These are phyloP conservation scores for Lolium multiflorum DNA, from an alignment of 176 grass and related monocot species.

Conservation along the genomic window DNA sequence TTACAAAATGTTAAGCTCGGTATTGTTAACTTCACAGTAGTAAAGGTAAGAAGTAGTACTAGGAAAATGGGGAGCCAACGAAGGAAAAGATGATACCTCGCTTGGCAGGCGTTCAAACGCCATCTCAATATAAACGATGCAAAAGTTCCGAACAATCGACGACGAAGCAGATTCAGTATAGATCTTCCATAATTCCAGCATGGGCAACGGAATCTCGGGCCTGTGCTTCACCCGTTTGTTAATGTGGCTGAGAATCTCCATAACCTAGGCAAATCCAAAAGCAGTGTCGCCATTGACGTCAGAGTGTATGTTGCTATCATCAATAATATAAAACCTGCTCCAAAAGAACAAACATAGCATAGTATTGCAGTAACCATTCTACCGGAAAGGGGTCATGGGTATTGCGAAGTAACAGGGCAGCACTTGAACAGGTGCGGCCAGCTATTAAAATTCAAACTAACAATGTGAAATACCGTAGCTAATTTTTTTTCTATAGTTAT, in stretches of 20 bases:
- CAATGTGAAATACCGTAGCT: neutral
- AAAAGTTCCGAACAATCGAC: slow-evolving; percentile 82
- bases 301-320: neutral
- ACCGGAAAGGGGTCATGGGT: neutral
- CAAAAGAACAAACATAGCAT: neutral
- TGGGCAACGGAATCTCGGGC: slow-evolving; percentile 73
- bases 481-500: neutral
- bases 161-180: slow-evolving; percentile 67
- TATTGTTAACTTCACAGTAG: slow-evolving; percentile 29
- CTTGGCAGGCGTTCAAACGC: slow-evolving; percentile 76
- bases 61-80: neutral
- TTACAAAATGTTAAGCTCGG: slow-evolving; percentile 22
- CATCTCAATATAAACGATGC: slow-evolving; percentile 93
- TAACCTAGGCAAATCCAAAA: slow-evolving; percentile 56
- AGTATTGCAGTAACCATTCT: neutral
- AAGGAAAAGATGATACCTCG: slow-evolving; percentile 50
- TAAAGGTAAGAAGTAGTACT: neutral
- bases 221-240: slow-evolving; percentile 95
- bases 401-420: slow-evolving; percentile 10
- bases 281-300: neutral
- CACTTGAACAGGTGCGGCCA: neutral
- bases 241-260: slow-evolving; percentile 92
- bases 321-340: neutral
- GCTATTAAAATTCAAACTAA: neutral
- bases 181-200: slow-evolving; percentile 87